A percentile compares a stretch with the other conserved stretches of the same genome.
Evolutionary conservation across 1,284 basidiomycete species (phyloP).

Genomic region (Papiliotrema fonsecae): DNA sequence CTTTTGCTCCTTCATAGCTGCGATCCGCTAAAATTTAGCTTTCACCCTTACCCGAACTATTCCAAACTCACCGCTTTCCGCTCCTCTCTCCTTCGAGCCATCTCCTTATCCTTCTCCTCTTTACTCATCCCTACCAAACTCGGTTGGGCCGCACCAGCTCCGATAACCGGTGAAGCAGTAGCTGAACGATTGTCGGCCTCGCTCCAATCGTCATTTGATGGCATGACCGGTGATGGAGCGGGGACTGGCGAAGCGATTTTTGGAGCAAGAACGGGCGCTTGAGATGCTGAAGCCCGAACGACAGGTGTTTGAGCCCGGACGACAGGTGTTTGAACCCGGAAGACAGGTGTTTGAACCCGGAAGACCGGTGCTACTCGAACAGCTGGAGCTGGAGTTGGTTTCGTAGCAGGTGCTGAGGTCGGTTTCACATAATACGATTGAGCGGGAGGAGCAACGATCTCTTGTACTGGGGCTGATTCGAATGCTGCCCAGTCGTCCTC

Average conservation of each 20-base stretch:
- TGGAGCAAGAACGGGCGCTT: not conserved
- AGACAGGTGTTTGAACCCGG: not conserved
- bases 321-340: too few species aligned
- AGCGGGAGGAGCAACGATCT: slow-evolving; percentile 29
- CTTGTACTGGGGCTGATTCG: slow-evolving; percentile 3
- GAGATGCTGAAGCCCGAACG: not conserved
- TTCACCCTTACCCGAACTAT: not conserved
- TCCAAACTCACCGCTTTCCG: slow-evolving; percentile 54
- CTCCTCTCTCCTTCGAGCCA: slow-evolving; percentile 82
- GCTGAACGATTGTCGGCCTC: slow-evolving; percentile 21
- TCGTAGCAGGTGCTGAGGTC: slow-evolving; percentile 7
- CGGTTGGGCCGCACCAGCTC: slow-evolving; percentile 12
- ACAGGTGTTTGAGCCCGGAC: too few species aligned
- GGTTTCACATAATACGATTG: slow-evolving; percentile 33
- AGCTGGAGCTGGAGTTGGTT: slow-evolving; percentile 11
- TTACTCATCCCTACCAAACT: slow-evolving; percentile 58
- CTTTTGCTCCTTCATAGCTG: slow-evolving; percentile 47
- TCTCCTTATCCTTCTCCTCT: slow-evolving; percentile 83
- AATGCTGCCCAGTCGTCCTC: slow-evolving; percentile 82
- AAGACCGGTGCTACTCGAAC: not conserved
- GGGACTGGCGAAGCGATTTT: not conserved
- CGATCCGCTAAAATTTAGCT: slow-evolving; percentile 30
- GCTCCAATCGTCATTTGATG: slow-evolving; percentile 17
- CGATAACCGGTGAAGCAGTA: slow-evolving; percentile 15
- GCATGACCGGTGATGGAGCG: slow-evolving; percentile 3